These are phyloP conservation scores for Agastache rugosa DNA, from an alignment of 257 asterid species.

Conservation along the genomic window DNA sequence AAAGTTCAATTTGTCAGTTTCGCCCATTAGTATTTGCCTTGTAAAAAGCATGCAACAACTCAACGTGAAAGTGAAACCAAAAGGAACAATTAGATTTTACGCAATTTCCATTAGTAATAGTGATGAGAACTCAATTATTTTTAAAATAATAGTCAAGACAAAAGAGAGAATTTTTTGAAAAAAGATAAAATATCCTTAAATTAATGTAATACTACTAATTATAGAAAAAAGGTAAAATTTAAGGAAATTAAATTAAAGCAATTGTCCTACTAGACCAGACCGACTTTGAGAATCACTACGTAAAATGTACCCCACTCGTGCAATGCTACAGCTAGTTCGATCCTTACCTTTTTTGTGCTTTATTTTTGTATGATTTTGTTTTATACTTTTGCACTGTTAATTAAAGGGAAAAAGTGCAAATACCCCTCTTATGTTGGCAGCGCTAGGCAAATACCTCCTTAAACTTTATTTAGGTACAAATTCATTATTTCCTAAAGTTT, in stretches of 20 bases:
- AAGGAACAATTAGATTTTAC: neutral
- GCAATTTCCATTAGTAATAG: neutral
- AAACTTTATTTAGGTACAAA: too few species aligned
- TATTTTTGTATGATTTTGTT: neutral
- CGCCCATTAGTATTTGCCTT: neutral
- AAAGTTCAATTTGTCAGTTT: neutral
- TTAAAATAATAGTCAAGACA: neutral
- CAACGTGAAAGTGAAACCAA: constrained; percentile 22
- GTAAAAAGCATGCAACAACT: constrained; percentile 2
- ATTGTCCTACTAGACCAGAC: neutral
- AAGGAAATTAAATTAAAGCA: neutral
- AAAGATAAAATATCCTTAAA: neutral
- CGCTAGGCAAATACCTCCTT: too few species aligned
- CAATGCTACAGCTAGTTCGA: constrained; percentile 5
- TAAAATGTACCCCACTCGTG: constrained; percentile 22
- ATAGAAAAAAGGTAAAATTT: neutral
- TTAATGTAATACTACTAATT: neutral
- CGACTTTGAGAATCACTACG: neutral
- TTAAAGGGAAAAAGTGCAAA: too few species aligned
- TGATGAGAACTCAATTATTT: neutral
- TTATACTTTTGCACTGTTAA: neutral
- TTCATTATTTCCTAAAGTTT: too few species aligned
- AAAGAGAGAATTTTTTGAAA: neutral
- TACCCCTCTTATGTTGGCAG: too few species aligned
- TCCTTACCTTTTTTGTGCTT: neutral